Evolutionary conservation across 768 basidiomycete species (phyloP).

Genomic region (Cystofilobasidium bisporidii): DNA sequence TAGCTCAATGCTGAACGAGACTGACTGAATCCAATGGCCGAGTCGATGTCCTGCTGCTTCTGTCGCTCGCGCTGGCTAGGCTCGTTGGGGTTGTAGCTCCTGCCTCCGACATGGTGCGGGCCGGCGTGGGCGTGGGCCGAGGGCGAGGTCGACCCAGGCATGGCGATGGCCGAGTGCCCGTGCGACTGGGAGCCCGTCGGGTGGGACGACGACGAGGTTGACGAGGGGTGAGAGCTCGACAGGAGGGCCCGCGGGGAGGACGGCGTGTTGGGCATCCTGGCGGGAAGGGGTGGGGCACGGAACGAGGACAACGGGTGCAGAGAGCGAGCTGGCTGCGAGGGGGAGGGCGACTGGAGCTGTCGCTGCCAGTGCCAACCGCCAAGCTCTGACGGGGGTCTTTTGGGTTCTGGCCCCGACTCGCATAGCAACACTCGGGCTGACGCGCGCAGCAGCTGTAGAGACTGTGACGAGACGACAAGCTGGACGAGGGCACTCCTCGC

Average conservation of each 20-base stretch:
- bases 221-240: not conserved
- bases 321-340: too few species aligned
- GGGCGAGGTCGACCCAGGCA: slow-evolving; percentile 6
- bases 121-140: not conserved
- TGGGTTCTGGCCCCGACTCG: too few species aligned
- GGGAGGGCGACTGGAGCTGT: too few species aligned
- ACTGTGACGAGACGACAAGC: too few species aligned
- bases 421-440: too few species aligned
- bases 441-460: too few species aligned
- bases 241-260: not conserved
- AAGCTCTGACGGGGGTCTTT: too few species aligned
- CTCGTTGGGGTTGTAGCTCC: not conserved
- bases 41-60: slow-evolving; percentile 3
- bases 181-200: not conserved
- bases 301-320: too few species aligned
- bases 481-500: too few species aligned
- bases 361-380: too few species aligned
- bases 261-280: not conserved
- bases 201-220: not conserved
- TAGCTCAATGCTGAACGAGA: not conserved
- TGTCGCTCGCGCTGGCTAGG: slow-evolving; percentile 7
- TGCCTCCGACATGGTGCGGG: not conserved
- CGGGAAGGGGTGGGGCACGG: too few species aligned
- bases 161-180: not conserved
- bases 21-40: slow-evolving; percentile 8